phyloP scores from a whole-genome alignment of 306 rosid genomes.

The Ormosia semicastrata region DNA sequence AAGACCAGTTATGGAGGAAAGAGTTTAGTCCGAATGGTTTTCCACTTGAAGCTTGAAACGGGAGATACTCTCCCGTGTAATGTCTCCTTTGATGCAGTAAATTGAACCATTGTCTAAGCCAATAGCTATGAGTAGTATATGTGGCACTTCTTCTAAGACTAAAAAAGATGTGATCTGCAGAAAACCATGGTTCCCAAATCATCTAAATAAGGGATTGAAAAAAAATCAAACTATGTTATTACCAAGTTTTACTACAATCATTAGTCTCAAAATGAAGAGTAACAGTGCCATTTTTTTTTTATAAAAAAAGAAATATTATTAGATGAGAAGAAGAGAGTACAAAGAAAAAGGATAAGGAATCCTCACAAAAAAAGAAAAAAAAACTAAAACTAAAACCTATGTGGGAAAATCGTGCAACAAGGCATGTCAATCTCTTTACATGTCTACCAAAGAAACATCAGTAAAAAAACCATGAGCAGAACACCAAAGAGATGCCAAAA shows the following conservation, averaged over 20 bases:
- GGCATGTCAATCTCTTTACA: too few species aligned
- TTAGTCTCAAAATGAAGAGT: background rate
- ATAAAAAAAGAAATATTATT: too few species aligned
- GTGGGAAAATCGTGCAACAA: too few species aligned
- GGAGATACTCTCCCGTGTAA: slow-evolving; percentile 89
- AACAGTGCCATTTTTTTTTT: too few species aligned
- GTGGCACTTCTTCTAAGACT: slow-evolving; percentile 94
- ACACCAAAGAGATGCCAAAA: too few species aligned
- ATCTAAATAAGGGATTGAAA: background rate
- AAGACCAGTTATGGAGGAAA: slow-evolving; percentile 68
- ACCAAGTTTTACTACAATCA: background rate
- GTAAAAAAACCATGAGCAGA: too few species aligned
- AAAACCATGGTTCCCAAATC: slow-evolving; percentile 18
- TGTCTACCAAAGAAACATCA: too few species aligned
- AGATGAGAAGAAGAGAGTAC: too few species aligned
- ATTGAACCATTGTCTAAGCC: slow-evolving; percentile 91
- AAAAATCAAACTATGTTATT: background rate
- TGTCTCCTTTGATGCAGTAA: slow-evolving; percentile 95
- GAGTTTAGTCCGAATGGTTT: slow-evolving; percentile 54
- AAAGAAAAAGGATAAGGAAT: too few species aligned
- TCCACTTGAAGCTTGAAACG: slow-evolving; percentile 94
- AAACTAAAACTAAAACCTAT: too few species aligned
- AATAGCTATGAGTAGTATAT: slow-evolving; percentile 83
- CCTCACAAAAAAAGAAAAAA: too few species aligned
- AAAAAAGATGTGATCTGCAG: slow-evolving; percentile 89